Evolutionary conservation across 768 basidiomycete genomes (phyloP).

Genomic region (Mycena vitilis): DNA sequence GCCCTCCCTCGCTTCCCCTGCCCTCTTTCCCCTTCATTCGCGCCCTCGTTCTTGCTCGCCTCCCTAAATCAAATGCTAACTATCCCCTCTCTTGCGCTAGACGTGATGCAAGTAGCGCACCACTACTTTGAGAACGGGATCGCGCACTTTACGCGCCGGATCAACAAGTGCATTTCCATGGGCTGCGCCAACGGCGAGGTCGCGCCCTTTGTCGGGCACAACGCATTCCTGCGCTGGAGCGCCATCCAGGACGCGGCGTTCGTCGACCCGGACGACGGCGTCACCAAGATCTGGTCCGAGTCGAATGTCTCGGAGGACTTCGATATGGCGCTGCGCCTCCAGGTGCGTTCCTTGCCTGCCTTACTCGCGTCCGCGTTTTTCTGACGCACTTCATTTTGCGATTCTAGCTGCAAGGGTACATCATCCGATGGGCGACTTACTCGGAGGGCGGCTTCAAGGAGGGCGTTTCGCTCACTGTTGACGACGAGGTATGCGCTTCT

Average conservation of each 20-base stretch:
- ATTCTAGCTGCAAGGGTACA: slow-evolving; percentile 68
- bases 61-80: background rate
- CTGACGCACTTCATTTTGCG: slow-evolving; percentile 3
- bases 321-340: slow-evolving; percentile 80
- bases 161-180: slow-evolving; percentile 87
- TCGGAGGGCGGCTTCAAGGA: slow-evolving; percentile 90
- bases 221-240: slow-evolving; percentile 90
- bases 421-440: slow-evolving; percentile 89
- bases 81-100: slow-evolving; percentile 43
- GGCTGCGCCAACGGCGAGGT: slow-evolving; percentile 85
- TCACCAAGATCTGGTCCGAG: slow-evolving; percentile 86
- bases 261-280: slow-evolving; percentile 69
- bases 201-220: slow-evolving; percentile 88
- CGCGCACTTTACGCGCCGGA: slow-evolving; percentile 87
- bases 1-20: slow-evolving; percentile 26
- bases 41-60: background rate
- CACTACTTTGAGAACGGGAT: slow-evolving; percentile 95
- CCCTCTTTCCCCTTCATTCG: background rate
- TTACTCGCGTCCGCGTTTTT: slow-evolving; percentile 2
- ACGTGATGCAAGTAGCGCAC: slow-evolving; percentile 91
- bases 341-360: slow-evolving; percentile 42
- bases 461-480: slow-evolving; percentile 88
- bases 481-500: slow-evolving; percentile 69
- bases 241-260: slow-evolving; percentile 90
- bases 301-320: slow-evolving; percentile 87